A percentile compares a stretch with the other conserved stretches of the same genome.
Conservation (phyloP, 2,329 filamentous ascomycete genomes). For the Leptographium radiaticola region DNA sequence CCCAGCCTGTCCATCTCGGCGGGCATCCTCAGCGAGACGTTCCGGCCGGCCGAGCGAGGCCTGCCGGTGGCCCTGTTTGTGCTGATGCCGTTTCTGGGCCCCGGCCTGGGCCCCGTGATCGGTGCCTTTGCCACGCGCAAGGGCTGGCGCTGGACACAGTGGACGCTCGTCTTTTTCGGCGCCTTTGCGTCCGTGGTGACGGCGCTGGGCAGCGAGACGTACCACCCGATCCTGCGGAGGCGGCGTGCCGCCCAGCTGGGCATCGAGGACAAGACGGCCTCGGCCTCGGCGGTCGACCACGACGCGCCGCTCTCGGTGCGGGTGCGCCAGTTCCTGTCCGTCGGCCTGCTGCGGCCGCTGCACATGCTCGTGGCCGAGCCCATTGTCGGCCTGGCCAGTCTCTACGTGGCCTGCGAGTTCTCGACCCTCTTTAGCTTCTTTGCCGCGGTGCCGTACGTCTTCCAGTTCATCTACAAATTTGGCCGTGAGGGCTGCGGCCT, state of each 20-base stretch:
- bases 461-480: conserved; percentile 31
- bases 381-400: conserved; percentile 41
- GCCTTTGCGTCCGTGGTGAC: conserved; percentile 22
- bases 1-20: conserved; percentile 35
- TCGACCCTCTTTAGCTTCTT: conserved; percentile 41
- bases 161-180: conserved; percentile 33
- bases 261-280: conserved; percentile 9
- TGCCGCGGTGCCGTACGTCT: conserved; percentile 35
- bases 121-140: conserved; percentile 34
- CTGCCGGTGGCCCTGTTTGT: conserved; percentile 31
- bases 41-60: conserved; percentile 26
- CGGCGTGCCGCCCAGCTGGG: conserved; percentile 24
- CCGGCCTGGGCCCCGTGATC: conserved; percentile 35
- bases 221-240: conserved; percentile 35
- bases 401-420: conserved; percentile 38
- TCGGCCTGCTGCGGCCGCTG: conserved; percentile 35
- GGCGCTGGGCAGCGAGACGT: conserved; percentile 38
- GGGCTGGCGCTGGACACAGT: conserved; percentile 42
- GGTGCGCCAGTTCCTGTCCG: conserved; percentile 23
- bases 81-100: conserved; percentile 38
- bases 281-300: conserved; percentile 9
- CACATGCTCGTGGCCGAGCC: conserved; percentile 50
- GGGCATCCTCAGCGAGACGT: conserved; percentile 37
- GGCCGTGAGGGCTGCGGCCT: conserved; percentile 26
- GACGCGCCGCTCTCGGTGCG: conserved; percentile 4